phyloP scores from a whole-genome alignment of 257 asterid species.

The Solanum infundibuliforme region DNA sequence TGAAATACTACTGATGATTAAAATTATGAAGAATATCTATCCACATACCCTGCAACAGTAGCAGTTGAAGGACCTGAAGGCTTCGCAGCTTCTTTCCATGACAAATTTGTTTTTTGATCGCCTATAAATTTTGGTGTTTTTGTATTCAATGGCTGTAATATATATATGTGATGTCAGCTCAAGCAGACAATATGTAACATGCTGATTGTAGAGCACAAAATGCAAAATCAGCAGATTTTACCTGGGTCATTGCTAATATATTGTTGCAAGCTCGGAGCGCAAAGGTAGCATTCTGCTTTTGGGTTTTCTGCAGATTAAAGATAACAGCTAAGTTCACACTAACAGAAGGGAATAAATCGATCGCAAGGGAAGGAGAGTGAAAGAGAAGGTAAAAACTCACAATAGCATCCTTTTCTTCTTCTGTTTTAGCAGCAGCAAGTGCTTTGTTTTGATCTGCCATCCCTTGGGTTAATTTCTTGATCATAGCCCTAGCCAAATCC shows the following conservation, averaged over 20 bases:
- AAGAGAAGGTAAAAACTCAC: slow-evolving; percentile 37
- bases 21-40: neutral
- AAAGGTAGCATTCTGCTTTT: slow-evolving; percentile 74
- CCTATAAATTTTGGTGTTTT: slow-evolving; percentile 83
- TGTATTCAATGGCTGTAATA: slow-evolving; percentile 65
- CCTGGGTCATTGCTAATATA: slow-evolving; percentile 73
- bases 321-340: neutral
- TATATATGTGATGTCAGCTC: neutral
- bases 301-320: slow-evolving; percentile 57
- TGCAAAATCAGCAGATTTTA: slow-evolving; percentile 10
- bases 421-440: slow-evolving; percentile 75
- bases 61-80: slow-evolving; percentile 29
- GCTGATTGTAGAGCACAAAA: neutral
- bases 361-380: neutral
- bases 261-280: slow-evolving; percentile 80
- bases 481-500: slow-evolving; percentile 74
- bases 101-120: slow-evolving; percentile 65
- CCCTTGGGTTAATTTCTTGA: slow-evolving; percentile 85
- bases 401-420: slow-evolving; percentile 62
- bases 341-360: neutral
- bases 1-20: neutral
- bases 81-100: slow-evolving; percentile 80
- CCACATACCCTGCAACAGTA: slow-evolving; percentile 47
- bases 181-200: neutral
- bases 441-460: slow-evolving; percentile 92